Base-by-base conservation (phyloP, 768 basidiomycete genomes). In the Russula ochroleuca region DNA sequence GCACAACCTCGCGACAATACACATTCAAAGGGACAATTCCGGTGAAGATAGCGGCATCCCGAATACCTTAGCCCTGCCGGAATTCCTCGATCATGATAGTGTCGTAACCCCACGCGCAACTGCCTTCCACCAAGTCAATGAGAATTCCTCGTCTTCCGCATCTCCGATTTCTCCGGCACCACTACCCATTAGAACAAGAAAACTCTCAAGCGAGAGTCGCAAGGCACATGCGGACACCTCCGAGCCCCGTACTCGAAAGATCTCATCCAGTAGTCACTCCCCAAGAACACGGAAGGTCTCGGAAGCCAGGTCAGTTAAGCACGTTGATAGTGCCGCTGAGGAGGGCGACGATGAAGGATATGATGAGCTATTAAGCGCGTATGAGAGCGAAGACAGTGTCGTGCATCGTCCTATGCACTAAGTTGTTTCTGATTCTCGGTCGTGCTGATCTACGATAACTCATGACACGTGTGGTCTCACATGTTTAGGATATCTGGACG, bases 261-360 rank as follows among this genome's bases (percentile, higher is more conserved):
- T 59, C 6, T 75, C 75, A 35, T 64, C 63, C 17, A 75, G 72
- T 15, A 59, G 48, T 17, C 53, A 64, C 25, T 58, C 77, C 49
- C 70, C 71, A 40, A 75, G 73, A 62, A 74, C 58, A 15, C 59
- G 68, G 23, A 68, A 67, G 40, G 25, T 47, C n/a, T 63, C 58
- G 10, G 55, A 65, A 47, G 59, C 11, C 64, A 71, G 75, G 23
- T 58, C 70, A 23, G 76, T 82, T 45, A 88, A 86, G 71, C 70
- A 74, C 54, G 77, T 83, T 43, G 84, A 86, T 40, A 90, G 86
- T 70, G 83, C 80, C 23, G 88, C 86, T 0, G 86, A 87, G 58
- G 88, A 90, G 63, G 88, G 90, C 5, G 89, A 90, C 63, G 90
- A 91, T 67, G 80, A 81, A 59, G 83, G 87, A 4, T 90, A 90